A percentile compares a stretch with the other conserved stretches of the same genome.
phyloP scores from a whole-genome alignment of 257 asterid species.

The Datura wrightii region DNA sequence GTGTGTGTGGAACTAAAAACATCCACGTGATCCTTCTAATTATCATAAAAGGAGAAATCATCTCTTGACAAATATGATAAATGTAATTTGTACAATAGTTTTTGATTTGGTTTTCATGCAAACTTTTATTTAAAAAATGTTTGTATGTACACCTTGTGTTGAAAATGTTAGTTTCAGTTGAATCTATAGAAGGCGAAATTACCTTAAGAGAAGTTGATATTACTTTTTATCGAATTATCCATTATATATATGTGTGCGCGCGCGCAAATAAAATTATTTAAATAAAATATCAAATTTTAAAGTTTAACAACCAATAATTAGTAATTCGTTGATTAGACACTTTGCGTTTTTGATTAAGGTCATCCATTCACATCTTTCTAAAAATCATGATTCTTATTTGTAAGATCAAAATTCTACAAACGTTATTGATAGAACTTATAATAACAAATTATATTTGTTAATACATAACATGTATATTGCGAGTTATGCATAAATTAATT shows the following conservation, averaged over 20 bases:
- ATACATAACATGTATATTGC: too few relatives aligned
- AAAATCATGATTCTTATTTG: too few relatives aligned
- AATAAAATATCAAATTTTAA: too few relatives aligned
- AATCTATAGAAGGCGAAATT: too few relatives aligned
- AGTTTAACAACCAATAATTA: too few relatives aligned
- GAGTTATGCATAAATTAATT: background rate
- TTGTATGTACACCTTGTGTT: too few relatives aligned
- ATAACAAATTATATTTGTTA: too few relatives aligned
- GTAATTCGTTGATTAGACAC: too few relatives aligned
- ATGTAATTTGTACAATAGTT: background rate
- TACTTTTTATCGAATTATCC: rapidly evolving
- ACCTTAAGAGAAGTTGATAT: background rate
- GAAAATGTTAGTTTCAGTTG: background rate
- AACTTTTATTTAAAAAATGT: background rate
- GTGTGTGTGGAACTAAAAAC: constrained; percentile 11
- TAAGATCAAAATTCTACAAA: too few relatives aligned
- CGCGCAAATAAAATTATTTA: background rate
- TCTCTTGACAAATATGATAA: background rate
- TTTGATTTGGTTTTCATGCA: background rate
- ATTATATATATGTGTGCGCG: background rate
- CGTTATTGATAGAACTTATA: too few relatives aligned
- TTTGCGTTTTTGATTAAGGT: too few relatives aligned
- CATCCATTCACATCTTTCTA: too few relatives aligned
- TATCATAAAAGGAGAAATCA: background rate
- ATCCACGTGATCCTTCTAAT: background rate